Percentiles rank a stretch among this genome's conserved stretches.
Conservation (phyloP, 2,329 filamentous ascomycete species). For the Cordyceps sp. region DNA sequence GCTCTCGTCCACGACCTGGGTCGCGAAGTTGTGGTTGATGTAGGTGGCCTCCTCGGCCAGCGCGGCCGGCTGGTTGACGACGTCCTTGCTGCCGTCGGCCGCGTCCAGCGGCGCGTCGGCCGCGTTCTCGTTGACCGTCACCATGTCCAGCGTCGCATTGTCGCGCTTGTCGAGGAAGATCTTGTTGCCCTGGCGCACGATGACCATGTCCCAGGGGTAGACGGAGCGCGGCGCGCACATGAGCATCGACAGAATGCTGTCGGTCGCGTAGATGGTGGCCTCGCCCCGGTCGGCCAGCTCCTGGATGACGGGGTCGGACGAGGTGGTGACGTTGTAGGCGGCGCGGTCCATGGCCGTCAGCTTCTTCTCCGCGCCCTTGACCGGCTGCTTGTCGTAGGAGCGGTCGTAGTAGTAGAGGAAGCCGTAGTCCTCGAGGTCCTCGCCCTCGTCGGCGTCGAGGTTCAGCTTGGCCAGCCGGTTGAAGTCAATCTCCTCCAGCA, state of each 20-base stretch:
- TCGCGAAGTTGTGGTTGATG: slow-evolving; percentile 99
- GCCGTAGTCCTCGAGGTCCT: slow-evolving; percentile 88
- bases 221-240: slow-evolving; percentile 96
- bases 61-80: slow-evolving; percentile 82
- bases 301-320: slow-evolving; percentile 90
- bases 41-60: slow-evolving; percentile 95
- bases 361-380: slow-evolving; percentile 77
- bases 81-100: slow-evolving; percentile 82
- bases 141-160: slow-evolving; percentile 85
- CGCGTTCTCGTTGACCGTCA: slow-evolving; percentile 98
- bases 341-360: slow-evolving; percentile 82
- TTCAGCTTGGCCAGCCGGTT: slow-evolving; percentile 90
- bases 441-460: slow-evolving; percentile 83
- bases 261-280: slow-evolving; percentile 91
- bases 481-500: slow-evolving; percentile 98
- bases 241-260: slow-evolving; percentile 95
- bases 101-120: slow-evolving; percentile 85
- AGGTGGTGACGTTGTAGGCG: slow-evolving; percentile 95
- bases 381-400: slow-evolving; percentile 80
- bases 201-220: slow-evolving; percentile 97
- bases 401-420: slow-evolving; percentile 99
- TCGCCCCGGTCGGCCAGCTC: slow-evolving; percentile 92
- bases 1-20: slow-evolving; percentile 82
- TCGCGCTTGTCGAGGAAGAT: slow-evolving; percentile 98
- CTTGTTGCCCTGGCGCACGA: slow-evolving; percentile 85